These are phyloP conservation scores for Botrytis fabae DNA, from an alignment of 2,329 filamentous ascomycete species.

Conservation along the genomic window DNA sequence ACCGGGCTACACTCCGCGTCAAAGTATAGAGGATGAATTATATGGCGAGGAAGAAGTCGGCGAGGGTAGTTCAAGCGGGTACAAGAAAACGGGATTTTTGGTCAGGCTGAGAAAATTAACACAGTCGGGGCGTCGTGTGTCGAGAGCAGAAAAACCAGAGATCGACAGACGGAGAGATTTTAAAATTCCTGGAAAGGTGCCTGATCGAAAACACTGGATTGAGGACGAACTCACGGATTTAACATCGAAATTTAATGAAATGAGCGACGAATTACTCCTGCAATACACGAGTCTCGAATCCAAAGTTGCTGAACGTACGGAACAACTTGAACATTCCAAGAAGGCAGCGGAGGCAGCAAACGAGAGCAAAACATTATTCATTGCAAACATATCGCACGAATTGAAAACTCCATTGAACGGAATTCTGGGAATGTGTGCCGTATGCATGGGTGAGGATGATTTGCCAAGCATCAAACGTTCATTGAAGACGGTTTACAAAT, in stretches of 20 bases:
- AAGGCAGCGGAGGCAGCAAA: conserved; percentile 93
- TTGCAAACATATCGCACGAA: conserved; percentile 78
- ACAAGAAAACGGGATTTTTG: conserved; percentile 40
- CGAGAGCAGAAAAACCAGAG: conserved; percentile 46
- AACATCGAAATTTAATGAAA: conserved; percentile 28
- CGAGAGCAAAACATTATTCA: conserved; percentile 95
- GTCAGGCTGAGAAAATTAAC: conserved; percentile 36
- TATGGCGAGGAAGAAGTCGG: conserved; percentile 30
- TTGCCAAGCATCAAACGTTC: conserved; percentile 75
- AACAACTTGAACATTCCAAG: conserved; percentile 84
- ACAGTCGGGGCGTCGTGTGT: conserved; percentile 31
- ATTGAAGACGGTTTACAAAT: conserved; percentile 85
- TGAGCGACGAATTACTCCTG: conserved; percentile 57
- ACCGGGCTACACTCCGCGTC: conserved; percentile 38
- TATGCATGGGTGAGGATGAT: conserved; percentile 91
- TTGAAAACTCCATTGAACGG: conserved; percentile 76
- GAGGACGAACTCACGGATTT: conserved; percentile 80
- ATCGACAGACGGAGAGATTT: conserved; percentile 52
- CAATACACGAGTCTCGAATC: conserved; percentile 85
- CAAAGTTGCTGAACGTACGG: conserved; percentile 78
- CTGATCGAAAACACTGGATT: conserved; percentile 70
- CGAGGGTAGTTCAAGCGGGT: conserved; percentile 32
- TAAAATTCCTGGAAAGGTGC: conserved; percentile 82
- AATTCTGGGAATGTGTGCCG: conserved; percentile 89
- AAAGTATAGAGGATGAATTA: conserved; percentile 32